These are phyloP conservation scores for Pichia californica DNA, from an alignment of 805 yeast species.

Conservation along the genomic window DNA sequence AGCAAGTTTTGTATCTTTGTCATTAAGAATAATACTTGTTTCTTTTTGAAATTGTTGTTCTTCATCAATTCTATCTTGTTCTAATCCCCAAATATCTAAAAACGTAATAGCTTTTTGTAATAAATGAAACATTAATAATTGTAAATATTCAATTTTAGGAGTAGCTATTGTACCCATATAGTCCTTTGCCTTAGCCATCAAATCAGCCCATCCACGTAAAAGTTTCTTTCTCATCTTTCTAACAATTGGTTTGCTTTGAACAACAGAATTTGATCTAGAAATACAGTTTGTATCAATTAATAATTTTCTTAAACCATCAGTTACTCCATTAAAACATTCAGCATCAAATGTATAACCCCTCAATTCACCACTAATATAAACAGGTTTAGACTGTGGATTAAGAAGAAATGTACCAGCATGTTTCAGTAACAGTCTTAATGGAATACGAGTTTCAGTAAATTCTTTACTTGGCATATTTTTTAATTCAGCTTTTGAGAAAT, in stretches of 20 bases:
- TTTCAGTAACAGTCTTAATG: constrained; percentile 48
- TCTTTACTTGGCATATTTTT: constrained; percentile 14
- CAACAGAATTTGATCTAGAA: constrained; percentile 66
- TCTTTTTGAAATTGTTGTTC: constrained; percentile 1
- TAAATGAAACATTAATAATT: constrained; percentile 60
- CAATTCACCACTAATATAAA: constrained; percentile 29
- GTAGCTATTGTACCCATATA: constrained; percentile 57
- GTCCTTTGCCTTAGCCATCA: constrained; percentile 71
- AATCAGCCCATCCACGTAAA: constrained; percentile 74
- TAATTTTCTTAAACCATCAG: constrained; percentile 65
- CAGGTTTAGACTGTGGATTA: constrained; percentile 50
- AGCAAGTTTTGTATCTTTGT: neutral
- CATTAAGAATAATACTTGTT: constrained; percentile 13
- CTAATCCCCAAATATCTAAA: constrained; percentile 66
- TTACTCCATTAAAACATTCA: constrained; percentile 51
- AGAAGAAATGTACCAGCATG: constrained; percentile 61
- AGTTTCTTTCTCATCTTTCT: constrained; percentile 60
- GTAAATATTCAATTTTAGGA: constrained; percentile 54
- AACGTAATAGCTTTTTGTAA: constrained; percentile 58
- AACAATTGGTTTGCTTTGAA: constrained; percentile 53
- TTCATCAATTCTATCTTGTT: constrained; percentile 39
- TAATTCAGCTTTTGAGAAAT: constrained; percentile 13
- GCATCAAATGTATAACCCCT: constrained; percentile 48
- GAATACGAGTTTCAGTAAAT: constrained; percentile 39
- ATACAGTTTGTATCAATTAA: constrained; percentile 66